Conservation (phyloP, 768 basidiomycete genomes). For the Suillus paluster region DNA sequence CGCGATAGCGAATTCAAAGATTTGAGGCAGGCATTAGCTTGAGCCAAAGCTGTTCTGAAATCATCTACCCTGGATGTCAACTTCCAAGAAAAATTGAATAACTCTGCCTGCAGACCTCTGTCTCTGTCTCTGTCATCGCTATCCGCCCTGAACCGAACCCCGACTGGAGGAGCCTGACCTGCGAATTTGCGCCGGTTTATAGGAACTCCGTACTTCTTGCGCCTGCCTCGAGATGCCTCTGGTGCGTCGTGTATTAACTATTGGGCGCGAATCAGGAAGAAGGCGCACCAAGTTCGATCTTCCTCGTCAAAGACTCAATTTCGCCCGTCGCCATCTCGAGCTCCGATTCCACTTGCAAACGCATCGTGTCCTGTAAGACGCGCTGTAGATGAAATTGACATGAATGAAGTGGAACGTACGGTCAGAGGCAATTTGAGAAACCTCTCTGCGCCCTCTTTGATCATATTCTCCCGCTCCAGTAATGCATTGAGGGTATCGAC, state of each 20-base stretch:
- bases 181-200: constrained; percentile 37
- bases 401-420: constrained; percentile 34
- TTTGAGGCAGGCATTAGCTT: constrained; percentile 62
- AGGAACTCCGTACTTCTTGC: constrained; percentile 34
- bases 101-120: constrained; percentile 30
- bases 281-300: constrained; percentile 49
- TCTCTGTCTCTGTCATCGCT: constrained; percentile 41
- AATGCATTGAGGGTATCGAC: constrained; percentile 68
- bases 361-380: constrained; percentile 53
- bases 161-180: constrained; percentile 35
- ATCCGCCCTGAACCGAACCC: constrained; percentile 35
- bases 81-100: not conserved
- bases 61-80: constrained; percentile 51
- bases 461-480: constrained; percentile 76
- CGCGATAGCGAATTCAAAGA: constrained; percentile 54
- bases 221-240: constrained; percentile 35
- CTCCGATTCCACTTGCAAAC: constrained; percentile 75
- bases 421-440: constrained; percentile 70
- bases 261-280: not conserved
- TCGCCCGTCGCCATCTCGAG: constrained; percentile 74
- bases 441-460: constrained; percentile 93
- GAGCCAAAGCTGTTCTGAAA: constrained; percentile 71
- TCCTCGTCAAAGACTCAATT: constrained; percentile 65
- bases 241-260: constrained; percentile 23
- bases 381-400: constrained; percentile 17